Base-by-base conservation (phyloP, 2,329 filamentous ascomycete species). In the Talaromyces sp. region DNA sequence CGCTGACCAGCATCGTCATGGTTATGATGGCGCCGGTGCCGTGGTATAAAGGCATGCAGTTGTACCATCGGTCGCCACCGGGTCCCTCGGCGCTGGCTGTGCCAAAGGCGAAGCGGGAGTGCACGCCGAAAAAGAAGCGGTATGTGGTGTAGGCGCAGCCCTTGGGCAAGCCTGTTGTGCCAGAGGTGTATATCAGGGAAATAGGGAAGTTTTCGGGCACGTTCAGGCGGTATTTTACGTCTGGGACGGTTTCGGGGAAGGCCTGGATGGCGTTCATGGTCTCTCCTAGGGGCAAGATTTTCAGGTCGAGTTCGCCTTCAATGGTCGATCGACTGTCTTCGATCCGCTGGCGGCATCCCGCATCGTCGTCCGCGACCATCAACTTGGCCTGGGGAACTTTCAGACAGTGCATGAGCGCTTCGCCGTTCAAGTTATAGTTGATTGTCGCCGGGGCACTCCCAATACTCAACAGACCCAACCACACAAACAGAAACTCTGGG, bases 41-140 rank as follows among this genome's bases (percentile, higher is more conserved):
- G 72, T 93, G 90, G 70, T 92, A 92, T 33, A 91, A 77, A 0
- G 85, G 89, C 89, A 92, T 92, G 73, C 88, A 90, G 69, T 86
- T 84, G 70, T 92, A 92, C 83, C 87, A 91, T 28, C 87, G 78
- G 70, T 91, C 86, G 1, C 73, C 71, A 9, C 60, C 66, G 0
- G 71, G 70, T 1, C 60, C 68, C 36, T 75, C 71, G 9, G 63
- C 58, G 55, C 75, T 67, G 10, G 44, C 1, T 15, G 11, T 9
- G 6, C 44, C n/a, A 11, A 25, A 25, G 6, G 70, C n/a, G 3
- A 36, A 65, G 19, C 75, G 70, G 7, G 62, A 54, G 1, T 79
- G 75, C 1, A 76, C 66, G 13, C 67, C 67, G 1, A 76, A 68
- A 55, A 78, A 78, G 6, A 82, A 69, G 52, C 82, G 79, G 2